phyloP scores from a whole-genome alignment of 2,329 filamentous ascomycete species.

The Pyrenophora seminiperda region DNA sequence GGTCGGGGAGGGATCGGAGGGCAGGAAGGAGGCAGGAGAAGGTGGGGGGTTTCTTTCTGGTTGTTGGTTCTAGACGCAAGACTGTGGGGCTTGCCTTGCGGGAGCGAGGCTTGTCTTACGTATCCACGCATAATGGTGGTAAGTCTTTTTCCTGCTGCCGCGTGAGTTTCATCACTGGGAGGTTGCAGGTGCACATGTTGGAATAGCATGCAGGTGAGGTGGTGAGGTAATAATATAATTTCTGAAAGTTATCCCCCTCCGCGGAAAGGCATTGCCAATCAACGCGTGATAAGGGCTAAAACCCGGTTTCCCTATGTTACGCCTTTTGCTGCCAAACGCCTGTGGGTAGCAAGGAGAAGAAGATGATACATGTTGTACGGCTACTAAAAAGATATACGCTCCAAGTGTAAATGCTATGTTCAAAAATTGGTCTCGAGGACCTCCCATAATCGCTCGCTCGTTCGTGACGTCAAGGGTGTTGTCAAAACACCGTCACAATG shows the following conservation, averaged over 20 bases:
- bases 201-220: neutral
- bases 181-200: neutral
- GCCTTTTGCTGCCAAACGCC: conserved; percentile 4
- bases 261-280: too few relatives aligned
- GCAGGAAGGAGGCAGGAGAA: too few relatives aligned
- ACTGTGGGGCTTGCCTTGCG: conserved; percentile 5
- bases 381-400: neutral
- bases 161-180: too few relatives aligned
- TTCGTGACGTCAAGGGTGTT: conserved; percentile 12
- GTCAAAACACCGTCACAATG: conserved; percentile 22
- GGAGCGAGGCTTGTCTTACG: conserved; percentile 7
- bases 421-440: too few relatives aligned
- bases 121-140: neutral
- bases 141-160: too few relatives aligned
- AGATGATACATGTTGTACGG: conserved; percentile 12
- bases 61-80: conserved; percentile 8
- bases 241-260: neutral
- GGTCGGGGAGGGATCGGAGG: neutral
- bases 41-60: too few relatives aligned
- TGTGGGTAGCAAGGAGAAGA: neutral
- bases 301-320: too few relatives aligned
- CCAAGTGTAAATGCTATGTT: conserved; percentile 16
- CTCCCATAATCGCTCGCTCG: too few relatives aligned
- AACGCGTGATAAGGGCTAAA: too few relatives aligned
- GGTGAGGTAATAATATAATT: conserved; percentile 1